Conservation (phyloP, 371 early-diverging fungal species). For the Apophysomyces elegans region DNA sequence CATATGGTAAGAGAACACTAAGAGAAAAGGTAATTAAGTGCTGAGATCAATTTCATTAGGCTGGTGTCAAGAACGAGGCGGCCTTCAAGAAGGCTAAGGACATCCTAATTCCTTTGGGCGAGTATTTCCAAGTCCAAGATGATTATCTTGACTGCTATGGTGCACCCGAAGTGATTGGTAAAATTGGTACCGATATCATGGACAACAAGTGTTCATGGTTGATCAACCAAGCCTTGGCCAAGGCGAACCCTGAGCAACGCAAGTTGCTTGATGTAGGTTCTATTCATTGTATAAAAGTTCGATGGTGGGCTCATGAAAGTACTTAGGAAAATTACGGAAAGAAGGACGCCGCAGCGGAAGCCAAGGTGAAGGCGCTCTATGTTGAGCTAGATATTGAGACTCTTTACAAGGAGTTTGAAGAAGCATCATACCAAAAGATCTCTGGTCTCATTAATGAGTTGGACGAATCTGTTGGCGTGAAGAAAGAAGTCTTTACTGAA, state of each 20-base stretch:
- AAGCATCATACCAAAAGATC: conserved; percentile 75
- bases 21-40: neutral
- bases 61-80: conserved; percentile 74
- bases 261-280: conserved; percentile 75
- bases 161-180: conserved; percentile 90
- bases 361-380: conserved; percentile 84
- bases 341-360: conserved; percentile 75
- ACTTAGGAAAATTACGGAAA: conserved; percentile 85
- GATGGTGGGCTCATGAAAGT: neutral
- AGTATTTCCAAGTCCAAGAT: conserved; percentile 98
- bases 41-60: conserved; percentile 35
- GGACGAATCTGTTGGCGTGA: conserved; percentile 74
- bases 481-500: conserved; percentile 80
- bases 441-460: conserved; percentile 71
- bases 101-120: conserved; percentile 92
- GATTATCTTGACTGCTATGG: conserved; percentile 96
- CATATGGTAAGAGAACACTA: conserved; percentile 62
- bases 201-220: conserved; percentile 99
- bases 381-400: conserved; percentile 76
- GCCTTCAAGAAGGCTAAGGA: conserved; percentile 82
- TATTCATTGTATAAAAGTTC: neutral
- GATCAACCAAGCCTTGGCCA: conserved; percentile 87
- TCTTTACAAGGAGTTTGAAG: conserved; percentile 86
- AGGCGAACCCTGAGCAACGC: conserved; percentile 81
- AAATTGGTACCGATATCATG: conserved; percentile 98